These are phyloP conservation scores for Litchi chinensis DNA, from an alignment of 345 rosid species.

Conservation along the genomic window DNA sequence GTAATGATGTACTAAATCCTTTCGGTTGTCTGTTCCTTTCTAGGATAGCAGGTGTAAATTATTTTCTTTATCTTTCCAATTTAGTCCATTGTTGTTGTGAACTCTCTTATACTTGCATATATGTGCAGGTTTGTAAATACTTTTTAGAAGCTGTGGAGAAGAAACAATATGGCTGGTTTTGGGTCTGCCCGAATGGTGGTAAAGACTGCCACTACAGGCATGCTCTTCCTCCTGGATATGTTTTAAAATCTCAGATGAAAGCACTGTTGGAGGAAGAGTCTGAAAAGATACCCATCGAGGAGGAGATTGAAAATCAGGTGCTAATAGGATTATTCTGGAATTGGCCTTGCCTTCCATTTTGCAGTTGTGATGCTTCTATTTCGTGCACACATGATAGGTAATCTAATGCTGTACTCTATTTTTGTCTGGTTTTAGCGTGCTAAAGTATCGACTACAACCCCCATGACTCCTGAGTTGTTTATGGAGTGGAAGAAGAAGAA, in stretches of 20 bases:
- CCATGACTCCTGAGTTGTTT: constrained; percentile 62
- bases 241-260: constrained; percentile 71
- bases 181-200: constrained; percentile 75
- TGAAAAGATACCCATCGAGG: constrained; percentile 55
- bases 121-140: constrained; percentile 60
- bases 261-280: constrained; percentile 67
- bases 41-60: background rate
- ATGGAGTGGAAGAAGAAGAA: constrained; percentile 64
- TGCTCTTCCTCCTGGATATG: constrained; percentile 76
- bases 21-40: too few species aligned
- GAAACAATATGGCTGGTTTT: constrained; percentile 82
- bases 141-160: constrained; percentile 76
- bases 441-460: constrained; percentile 48
- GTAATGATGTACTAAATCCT: too few species aligned
- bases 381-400: background rate
- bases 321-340: constrained; percentile 7
- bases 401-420: background rate
- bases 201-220: constrained; percentile 73
- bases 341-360: constrained; percentile 8
- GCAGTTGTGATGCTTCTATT: background rate
- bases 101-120: background rate
- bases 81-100: background rate
- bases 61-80: background rate
- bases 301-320: constrained; percentile 73
- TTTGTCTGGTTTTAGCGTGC: constrained; percentile 48